Evolutionary conservation across 306 rosid species (phyloP), one percentile per base, ranked within the genome.

Genomic region (Trichosanthes truncata): DNA sequence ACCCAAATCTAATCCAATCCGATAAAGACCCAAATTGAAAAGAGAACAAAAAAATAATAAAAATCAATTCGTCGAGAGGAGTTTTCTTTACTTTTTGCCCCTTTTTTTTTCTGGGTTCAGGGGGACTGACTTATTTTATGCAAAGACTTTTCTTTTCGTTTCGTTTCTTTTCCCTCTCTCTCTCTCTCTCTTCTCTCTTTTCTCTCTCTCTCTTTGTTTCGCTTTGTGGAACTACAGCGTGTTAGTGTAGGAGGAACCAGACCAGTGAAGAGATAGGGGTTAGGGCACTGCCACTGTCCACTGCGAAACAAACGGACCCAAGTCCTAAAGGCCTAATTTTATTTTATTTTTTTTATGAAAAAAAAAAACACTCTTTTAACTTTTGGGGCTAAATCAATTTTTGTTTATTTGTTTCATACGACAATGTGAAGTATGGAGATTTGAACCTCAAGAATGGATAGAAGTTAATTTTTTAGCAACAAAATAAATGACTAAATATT

Each of bases 1-100:
- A 72, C 36, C 57, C 77, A 72, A 72, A 72, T 72, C 77, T 26
- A 72, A 48, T 72, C 77, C 77, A 72, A 46, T 45, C 40, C 17
- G 18, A 45, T 45, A 45, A 71, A 71, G 13, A 71, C 49, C 14
- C 9, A 20, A 67, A 67, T 38, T 38, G 51, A 15, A 72, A 72
- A 72, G 53, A 72, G 59, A 46, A 15, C 9, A 10, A 69, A 6
- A 69, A 25, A 41, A 21, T 23, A n/a, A 46, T 45, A 25, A 72
- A 68, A 72, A 25, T 72, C 40, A 48, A 72, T 46, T 72, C 77
- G 41, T 14, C 77, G 59, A 14, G 59, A 72, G 57, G 77, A 72
- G 77, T 72, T 72, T 48, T 46, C 77, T 45, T 23, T 7, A 26
- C 59, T 46, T 72, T 72, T 48, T 48, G 57, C 40, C 77, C 76